Conservation (phyloP, 2,329 filamentous ascomycete genomes). For the Talaromyces funiculosus region DNA sequence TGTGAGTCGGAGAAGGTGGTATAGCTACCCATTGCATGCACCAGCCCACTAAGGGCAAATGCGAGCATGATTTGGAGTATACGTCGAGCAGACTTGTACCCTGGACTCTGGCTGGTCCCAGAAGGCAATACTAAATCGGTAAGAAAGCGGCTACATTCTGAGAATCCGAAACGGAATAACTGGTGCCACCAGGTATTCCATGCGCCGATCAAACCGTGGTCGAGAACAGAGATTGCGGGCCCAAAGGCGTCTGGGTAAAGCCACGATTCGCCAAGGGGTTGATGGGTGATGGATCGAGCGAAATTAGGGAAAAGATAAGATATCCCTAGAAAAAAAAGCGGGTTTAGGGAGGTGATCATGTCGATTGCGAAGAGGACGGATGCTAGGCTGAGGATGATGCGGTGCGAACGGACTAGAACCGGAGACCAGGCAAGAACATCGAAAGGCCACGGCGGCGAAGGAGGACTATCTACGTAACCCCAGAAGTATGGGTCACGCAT, state of each 20-base stretch:
- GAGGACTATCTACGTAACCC: constrained; percentile 46
- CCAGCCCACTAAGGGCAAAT: constrained; percentile 31
- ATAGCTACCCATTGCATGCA: constrained; percentile 68
- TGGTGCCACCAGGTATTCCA: constrained; percentile 94
- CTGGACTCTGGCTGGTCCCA: background rate
- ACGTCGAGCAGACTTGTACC: constrained; percentile 17
- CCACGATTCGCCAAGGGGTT: constrained; percentile 56
- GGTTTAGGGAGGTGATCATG: constrained; percentile 55
- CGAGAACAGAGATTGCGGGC: constrained; percentile 37
- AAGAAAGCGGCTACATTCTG: constrained; percentile 35
- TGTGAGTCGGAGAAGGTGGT: constrained; percentile 58
- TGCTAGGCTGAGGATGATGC: constrained; percentile 51
- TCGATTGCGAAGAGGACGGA: constrained; percentile 58
- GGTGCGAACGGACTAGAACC: constrained; percentile 49
- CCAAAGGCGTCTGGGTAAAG: constrained; percentile 58
- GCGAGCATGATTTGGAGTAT: constrained; percentile 23
- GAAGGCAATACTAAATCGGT: constrained; percentile 5
- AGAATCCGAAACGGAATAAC: constrained; percentile 63
- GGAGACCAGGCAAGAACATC: constrained; percentile 42
- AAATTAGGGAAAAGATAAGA: constrained; percentile 46
- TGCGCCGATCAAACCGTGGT: constrained; percentile 69
- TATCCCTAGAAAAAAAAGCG: constrained; percentile 54
- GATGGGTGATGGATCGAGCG: constrained; percentile 55
- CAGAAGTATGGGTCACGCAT: constrained; percentile 75
- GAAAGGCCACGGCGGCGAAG: constrained; percentile 40